Evolutionary conservation across 2,329 filamentous ascomycete species (phyloP).

Genomic region (Cladorrhinum sp.): DNA sequence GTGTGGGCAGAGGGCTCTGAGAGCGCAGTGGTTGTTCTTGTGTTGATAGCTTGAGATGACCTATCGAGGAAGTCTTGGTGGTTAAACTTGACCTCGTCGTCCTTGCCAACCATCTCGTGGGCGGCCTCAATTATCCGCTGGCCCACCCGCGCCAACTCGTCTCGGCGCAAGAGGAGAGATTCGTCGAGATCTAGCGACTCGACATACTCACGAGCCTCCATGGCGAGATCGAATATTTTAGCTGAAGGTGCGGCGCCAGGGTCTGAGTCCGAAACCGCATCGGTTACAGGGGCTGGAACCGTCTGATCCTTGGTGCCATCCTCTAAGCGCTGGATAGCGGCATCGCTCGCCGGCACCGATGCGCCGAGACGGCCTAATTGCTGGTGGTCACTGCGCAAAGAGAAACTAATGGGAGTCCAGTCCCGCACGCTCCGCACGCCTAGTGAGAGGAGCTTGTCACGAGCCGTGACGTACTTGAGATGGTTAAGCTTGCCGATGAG

Average conservation of each 20-base stretch:
- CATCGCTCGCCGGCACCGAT: constrained; percentile 25
- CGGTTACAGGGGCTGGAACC: too few relatives aligned
- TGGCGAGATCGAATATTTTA: neutral
- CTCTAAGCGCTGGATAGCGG: constrained; percentile 1
- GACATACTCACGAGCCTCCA: neutral
- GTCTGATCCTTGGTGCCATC: neutral
- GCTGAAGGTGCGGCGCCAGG: neutral
- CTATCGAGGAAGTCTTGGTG: neutral
- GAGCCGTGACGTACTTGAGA: constrained; percentile 28
- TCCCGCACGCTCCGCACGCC: constrained; percentile 32
- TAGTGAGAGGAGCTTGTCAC: constrained; percentile 29
- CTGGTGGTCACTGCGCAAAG: constrained; percentile 10
- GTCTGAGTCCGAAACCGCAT: neutral
- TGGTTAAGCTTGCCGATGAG: constrained; percentile 28
- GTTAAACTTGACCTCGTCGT: neutral
- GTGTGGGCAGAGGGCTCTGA: constrained; percentile 13
- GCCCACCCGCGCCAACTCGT: constrained; percentile 12
- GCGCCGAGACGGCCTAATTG: constrained; percentile 21
- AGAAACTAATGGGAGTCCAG: constrained; percentile 24
- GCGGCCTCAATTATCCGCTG: constrained; percentile 9
- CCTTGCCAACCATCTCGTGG: neutral
- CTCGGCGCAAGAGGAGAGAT: constrained; percentile 4
- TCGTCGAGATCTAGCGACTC: constrained; percentile 5
- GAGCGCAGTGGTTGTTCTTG: neutral
- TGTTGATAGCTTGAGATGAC: neutral